Conservation (phyloP, 1,284 basidiomycete genomes). For the Ganoderma multipileum region DNA sequence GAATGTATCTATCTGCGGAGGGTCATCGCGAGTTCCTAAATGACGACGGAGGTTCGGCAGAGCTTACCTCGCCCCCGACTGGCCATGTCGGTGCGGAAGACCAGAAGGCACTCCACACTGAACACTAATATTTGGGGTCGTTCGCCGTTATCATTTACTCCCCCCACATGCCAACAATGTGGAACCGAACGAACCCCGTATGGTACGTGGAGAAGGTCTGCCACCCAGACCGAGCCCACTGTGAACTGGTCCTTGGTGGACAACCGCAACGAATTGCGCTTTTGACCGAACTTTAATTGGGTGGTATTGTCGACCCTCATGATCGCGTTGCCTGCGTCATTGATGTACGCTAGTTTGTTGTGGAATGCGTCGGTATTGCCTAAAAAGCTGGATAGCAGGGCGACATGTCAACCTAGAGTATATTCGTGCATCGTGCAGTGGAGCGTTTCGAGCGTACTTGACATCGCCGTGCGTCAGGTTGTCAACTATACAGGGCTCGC, state of each 20-base stretch:
- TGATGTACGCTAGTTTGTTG: conserved; percentile 67
- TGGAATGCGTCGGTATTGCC: conserved; percentile 55
- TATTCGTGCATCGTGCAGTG: conserved; percentile 3
- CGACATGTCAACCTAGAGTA: conserved; percentile 4
- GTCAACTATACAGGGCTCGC: conserved; percentile 52
- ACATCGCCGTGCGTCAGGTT: conserved; percentile 77
- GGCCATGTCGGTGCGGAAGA: conserved; percentile 70
- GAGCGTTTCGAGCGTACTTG: conserved; percentile 44
- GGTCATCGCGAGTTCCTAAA: not conserved
- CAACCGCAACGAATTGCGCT: conserved; percentile 76
- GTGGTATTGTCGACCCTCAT: conserved; percentile 77
- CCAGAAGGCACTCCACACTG: conserved; percentile 79
- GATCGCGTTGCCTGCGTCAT: conserved; percentile 67
- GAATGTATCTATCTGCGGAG: conserved; percentile 67
- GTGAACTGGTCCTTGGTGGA: conserved; percentile 61
- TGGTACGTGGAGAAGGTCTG: conserved; percentile 74
- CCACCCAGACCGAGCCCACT: conserved; percentile 71
- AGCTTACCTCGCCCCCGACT: conserved; percentile 53
- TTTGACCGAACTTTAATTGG: conserved; percentile 62
- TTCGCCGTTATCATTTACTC: not conserved
- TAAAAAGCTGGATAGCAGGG: conserved; percentile 53
- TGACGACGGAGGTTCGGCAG: conserved; percentile 1
- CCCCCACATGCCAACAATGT: not conserved
- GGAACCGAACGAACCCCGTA: conserved; percentile 53
- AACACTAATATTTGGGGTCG: conserved; percentile 52